phyloP scores from a whole-genome alignment of 495 filamentous ascomycete genomes.

The Geoglossum glabrum region DNA sequence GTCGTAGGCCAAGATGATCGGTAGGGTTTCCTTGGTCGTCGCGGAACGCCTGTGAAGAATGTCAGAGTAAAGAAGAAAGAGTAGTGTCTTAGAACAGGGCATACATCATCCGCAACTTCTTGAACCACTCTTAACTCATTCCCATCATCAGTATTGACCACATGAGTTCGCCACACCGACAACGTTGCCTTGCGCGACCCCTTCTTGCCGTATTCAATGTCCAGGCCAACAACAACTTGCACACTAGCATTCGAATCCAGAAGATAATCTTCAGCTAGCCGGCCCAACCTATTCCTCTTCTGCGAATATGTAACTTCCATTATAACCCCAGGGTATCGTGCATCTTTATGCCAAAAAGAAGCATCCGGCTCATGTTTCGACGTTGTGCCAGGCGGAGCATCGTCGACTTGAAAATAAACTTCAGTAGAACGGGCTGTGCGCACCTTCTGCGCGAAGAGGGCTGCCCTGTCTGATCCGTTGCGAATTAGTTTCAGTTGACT shows the following conservation, averaged over 20 bases:
- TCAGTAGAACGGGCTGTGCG: constrained; percentile 4
- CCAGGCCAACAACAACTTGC: constrained; percentile 15
- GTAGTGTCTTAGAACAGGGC: not conserved
- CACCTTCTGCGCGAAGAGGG: constrained; percentile 9
- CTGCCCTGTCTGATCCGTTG: not conserved
- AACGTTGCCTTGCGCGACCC: no score
- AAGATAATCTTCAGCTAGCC: constrained; percentile 19
- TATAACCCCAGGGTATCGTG: constrained; percentile 16
- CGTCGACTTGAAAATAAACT: constrained; percentile 4
- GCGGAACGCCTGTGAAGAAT: no score
- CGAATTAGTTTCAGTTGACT: constrained; percentile 3
- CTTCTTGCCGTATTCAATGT: no score
- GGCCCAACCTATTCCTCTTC: constrained; percentile 13
- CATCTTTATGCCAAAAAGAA: constrained; percentile 13
- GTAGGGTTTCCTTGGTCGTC: no score
- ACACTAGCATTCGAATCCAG: constrained; percentile 14
- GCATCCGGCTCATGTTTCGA: constrained; percentile 16
- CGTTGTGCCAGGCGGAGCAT: constrained; percentile 1
- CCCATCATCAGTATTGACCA: no score
- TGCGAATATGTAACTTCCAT: constrained; percentile 21
- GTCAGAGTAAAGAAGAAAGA: not conserved
- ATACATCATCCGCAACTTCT: constrained; percentile 9
- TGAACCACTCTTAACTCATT: no score
- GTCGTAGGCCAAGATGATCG: no score
- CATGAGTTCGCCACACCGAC: no score